A percentile compares a stretch with the other conserved stretches of the same genome.
These are phyloP conservation scores for Monotropa hypopitys DNA, from an alignment of 179 eudicot genomes.

Conservation along the genomic window DNA sequence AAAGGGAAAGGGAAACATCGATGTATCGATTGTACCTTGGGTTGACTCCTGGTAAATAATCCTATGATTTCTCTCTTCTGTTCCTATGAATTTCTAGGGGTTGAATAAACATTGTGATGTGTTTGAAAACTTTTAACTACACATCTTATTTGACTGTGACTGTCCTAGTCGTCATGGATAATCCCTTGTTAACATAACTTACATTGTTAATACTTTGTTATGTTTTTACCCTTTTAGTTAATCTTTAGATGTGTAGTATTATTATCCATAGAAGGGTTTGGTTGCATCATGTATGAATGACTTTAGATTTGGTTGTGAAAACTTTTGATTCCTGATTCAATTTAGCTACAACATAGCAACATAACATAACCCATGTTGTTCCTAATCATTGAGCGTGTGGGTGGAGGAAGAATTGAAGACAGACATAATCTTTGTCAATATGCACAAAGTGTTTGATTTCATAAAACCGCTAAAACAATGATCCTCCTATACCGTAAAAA, in stretches of 20 bases:
- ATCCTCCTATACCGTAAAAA: no score
- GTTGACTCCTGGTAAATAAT: conserved; percentile 38
- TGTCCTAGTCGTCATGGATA: background rate
- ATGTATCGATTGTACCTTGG: conserved; percentile 40
- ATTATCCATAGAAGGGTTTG: background rate
- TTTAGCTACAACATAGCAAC: no score
- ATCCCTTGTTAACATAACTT: background rate
- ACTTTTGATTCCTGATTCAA: conserved; percentile 5
- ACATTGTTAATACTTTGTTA: background rate
- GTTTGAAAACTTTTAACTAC: background rate
- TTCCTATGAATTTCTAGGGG: background rate
- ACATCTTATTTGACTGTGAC: background rate
- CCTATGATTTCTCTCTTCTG: conserved; percentile 1
- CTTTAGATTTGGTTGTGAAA: background rate
- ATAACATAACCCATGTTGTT: no score
- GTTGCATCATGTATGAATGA: background rate
- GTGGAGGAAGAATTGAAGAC: no score
- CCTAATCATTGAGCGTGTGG: no score
- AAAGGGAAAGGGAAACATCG: conserved; percentile 36
- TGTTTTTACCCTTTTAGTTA: background rate
- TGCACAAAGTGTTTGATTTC: no score
- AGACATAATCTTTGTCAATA: no score
- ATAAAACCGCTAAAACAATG: no score
- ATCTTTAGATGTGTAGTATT: background rate
- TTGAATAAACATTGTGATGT: background rate